Evolutionary conservation across 805 yeast genomes (phyloP), one percentile per base, ranked within the genome.

Genomic region (Lipomyces japonicus): DNA sequence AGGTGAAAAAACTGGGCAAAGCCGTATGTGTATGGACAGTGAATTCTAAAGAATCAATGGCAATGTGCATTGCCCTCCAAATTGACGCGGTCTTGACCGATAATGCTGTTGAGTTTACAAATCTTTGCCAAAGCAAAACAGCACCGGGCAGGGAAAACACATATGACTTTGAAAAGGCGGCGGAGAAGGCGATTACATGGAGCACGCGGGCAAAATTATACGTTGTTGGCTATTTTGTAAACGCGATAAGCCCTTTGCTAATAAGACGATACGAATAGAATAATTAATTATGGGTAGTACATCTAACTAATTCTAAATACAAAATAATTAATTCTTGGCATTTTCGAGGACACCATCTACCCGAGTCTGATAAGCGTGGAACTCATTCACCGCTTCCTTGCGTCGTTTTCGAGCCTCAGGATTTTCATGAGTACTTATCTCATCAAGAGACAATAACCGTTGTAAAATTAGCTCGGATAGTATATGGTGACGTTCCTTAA

Each of bases 1-100:
- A 78, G 59, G 72, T 71, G 59, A 80, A 77, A 65, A 71, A 81
- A 46, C 71, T 73, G 25, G 85, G 67, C 32, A 67, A 73, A 25
- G 67, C 68, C 9, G 64, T 75, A 2, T 77, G 71, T 51, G 59
- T 75, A 2, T 79, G 84, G 84, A 79, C 84, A 1, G 68, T 77
- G 16, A 79, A 79, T 48, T 45, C 65, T 3, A 60, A 63, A 19
- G 64, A 61, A 21, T 63, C 64, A 14, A 71, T 73, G 68, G 58
- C 66, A 36, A 63, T 69, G 61, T 72, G 74, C 3, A 62, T 67
- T 12, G 58, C 63, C 0, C 61, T 68, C 2, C 60, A 65, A 3
- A 59, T 72, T 3, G 68, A 69, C 48, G 75, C 75, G 4, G 67
- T 75, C 21, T 63, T 75, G 53, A 73, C 77, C 5, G 78, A 75